Base-by-base conservation (phyloP, 495 filamentous ascomycete genomes). In the Aspergillus saccharolyticus region DNA sequence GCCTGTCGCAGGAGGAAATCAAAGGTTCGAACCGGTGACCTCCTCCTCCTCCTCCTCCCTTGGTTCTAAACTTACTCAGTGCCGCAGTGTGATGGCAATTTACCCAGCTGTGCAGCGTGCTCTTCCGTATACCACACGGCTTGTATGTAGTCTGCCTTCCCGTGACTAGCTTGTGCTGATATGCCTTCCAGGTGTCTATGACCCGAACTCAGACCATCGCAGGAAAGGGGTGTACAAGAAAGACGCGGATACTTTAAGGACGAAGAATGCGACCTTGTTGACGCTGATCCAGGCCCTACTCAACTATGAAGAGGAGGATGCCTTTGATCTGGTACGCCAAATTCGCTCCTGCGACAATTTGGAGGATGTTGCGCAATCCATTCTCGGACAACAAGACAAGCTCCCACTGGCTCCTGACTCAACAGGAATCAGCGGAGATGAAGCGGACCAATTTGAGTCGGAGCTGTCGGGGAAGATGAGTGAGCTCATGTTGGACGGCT, bases 171-270 rank as follows among this genome's bases (percentile, higher is more conserved):
- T 3, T 0, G 20, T 43, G 30, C 17, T 44, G 44, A 52, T 21
- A 21, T 7, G 9, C n/a, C 28, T 2, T 8, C 14, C 30, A 78
- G 75, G 91, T 71, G 78, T 96, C 51, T 98, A 97, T 78, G 95
- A 97, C 68, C 94, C 91, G 6, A 95, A 90, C 66, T 94, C 90
- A 54, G 94, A 98, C 70, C 91, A 96, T 67, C 88, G 94, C 47
- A 85, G 94, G 17, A 98, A 97, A 69, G 94, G 94, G 49, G 94
- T 97, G 10, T 97, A 96, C 70, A 92, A 91, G 70, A 90, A 96
- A 70, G 91, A 96, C 70, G 87, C 91, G 47, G 91, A 96, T 70
- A 89, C 86, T 62, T 80, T 93, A 65, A 89, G 93, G 66, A 93
- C 91, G 18, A 82, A 82, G 53, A 93, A 89, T 66, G 89, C 89